Percentiles rank a stretch among this genome's conserved stretches.
Conservation (phyloP, 192 early-diverging fungal genomes). For the Coemansia sp. region DNA sequence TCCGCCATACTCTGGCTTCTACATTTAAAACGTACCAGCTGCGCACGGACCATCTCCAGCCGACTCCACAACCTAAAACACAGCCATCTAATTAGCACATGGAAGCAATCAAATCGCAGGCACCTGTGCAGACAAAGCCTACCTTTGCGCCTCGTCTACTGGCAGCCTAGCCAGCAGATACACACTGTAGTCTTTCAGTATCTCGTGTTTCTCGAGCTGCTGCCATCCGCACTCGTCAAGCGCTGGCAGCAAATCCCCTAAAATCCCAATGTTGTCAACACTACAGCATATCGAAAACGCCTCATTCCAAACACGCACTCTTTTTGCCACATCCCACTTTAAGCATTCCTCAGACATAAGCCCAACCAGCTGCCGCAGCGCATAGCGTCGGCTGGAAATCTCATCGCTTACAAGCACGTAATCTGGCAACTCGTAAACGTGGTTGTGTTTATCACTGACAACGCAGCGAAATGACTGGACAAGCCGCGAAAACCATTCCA, state of each 20-base stretch:
- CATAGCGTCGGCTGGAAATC: constrained; percentile 1
- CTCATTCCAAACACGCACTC: constrained; percentile 13
- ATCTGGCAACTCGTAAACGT: not conserved
- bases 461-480: constrained; percentile 13
- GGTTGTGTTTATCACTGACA: not conserved
- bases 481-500: constrained; percentile 34
- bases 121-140: constrained; percentile 10
- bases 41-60: constrained; percentile 22
- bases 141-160: constrained; percentile 7
- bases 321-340: not conserved
- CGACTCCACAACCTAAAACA: constrained; percentile 32
- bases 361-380: constrained; percentile 18
- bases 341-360: not conserved
- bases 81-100: not conserved
- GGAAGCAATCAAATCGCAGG: not conserved
- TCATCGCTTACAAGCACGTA: constrained; percentile 2
- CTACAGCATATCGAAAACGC: constrained; percentile 28
- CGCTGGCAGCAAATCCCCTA: constrained; percentile 16
- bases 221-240: constrained; percentile 36
- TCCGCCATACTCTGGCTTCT: not conserved
- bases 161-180: constrained; percentile 10
- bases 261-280: not conserved
- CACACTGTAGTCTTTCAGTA: constrained; percentile 12
- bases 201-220: constrained; percentile 18
- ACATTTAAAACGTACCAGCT: constrained; percentile 22